phyloP scores from a whole-genome alignment of 306 rosid species.

The Pyrus betulifolia region DNA sequence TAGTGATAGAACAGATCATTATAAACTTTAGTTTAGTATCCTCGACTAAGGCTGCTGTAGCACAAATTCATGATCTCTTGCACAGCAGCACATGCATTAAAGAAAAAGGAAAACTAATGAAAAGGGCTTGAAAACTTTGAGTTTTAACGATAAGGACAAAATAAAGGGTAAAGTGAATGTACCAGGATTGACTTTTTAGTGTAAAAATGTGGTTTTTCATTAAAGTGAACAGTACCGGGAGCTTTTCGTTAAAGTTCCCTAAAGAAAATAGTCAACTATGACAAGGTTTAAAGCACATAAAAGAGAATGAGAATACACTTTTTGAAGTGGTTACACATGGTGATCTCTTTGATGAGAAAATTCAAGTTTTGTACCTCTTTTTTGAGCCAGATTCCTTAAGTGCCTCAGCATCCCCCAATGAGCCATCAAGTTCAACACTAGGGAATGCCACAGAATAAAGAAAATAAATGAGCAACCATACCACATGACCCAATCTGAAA shows the following conservation, averaged over 20 bases:
- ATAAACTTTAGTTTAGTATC: background rate
- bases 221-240: too few species aligned
- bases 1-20: background rate
- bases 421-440: conserved; percentile 70
- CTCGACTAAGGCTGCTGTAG: background rate
- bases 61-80: background rate
- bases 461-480: conserved; percentile 12
- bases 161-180: too few species aligned
- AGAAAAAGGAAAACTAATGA: background rate
- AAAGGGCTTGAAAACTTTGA: too few species aligned
- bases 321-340: background rate
- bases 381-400: conserved; percentile 59
- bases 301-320: background rate
- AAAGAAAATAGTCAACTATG: background rate
- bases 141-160: too few species aligned
- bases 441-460: conserved; percentile 11
- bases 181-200: too few species aligned
- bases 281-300: background rate
- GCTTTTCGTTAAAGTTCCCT: too few species aligned
- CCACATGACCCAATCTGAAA: background rate
- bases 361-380: conserved; percentile 50
- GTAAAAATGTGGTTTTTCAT: too few species aligned
- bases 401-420: conserved; percentile 64
- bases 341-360: background rate
- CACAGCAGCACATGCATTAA: background rate